Evolutionary conservation across 2,329 filamentous ascomycete species (phyloP).

Genomic region (Thelonectria olida): DNA sequence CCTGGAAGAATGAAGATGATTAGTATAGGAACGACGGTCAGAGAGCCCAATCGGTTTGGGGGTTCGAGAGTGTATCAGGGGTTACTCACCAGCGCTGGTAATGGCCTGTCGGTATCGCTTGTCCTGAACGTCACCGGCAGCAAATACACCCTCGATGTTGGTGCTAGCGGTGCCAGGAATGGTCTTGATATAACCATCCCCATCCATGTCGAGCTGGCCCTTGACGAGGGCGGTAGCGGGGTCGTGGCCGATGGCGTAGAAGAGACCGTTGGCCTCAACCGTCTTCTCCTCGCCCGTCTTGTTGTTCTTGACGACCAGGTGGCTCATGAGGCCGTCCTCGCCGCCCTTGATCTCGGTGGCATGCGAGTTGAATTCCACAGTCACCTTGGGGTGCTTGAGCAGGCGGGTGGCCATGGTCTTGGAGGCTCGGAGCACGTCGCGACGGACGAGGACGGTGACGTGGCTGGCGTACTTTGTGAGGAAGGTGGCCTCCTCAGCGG

Average conservation of each 20-base stretch:
- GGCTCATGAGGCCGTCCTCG: constrained; percentile 86
- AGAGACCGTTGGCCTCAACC: constrained; percentile 90
- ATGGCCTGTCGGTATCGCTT: constrained; percentile 98
- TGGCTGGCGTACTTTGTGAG: constrained; percentile 97
- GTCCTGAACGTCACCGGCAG: constrained; percentile 97
- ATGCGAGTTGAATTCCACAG: constrained; percentile 84
- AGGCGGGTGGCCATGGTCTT: constrained; percentile 92
- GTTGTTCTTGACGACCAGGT: constrained; percentile 84
- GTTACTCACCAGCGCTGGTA: constrained; percentile 85
- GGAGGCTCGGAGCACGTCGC: constrained; percentile 85
- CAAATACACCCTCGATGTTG: constrained; percentile 91
- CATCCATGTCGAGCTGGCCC: constrained; percentile 87
- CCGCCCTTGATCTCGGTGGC: constrained; percentile 88
- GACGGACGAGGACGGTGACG: constrained; percentile 92
- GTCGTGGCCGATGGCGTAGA: constrained; percentile 97
- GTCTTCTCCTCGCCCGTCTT: constrained; percentile 80
- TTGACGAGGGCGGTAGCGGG: constrained; percentile 92
- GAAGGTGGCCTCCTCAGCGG: constrained; percentile 97
- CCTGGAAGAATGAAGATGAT: constrained; percentile 57
- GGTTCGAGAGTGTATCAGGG: not conserved
- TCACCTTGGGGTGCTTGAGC: constrained; percentile 86
- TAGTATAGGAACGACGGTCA: not conserved
- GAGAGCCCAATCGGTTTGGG: not conserved
- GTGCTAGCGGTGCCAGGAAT: constrained; percentile 89
- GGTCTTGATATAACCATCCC: constrained; percentile 91